Conservation (phyloP, 495 filamentous ascomycete species). For the Hyaloscypha bicolor region DNA sequence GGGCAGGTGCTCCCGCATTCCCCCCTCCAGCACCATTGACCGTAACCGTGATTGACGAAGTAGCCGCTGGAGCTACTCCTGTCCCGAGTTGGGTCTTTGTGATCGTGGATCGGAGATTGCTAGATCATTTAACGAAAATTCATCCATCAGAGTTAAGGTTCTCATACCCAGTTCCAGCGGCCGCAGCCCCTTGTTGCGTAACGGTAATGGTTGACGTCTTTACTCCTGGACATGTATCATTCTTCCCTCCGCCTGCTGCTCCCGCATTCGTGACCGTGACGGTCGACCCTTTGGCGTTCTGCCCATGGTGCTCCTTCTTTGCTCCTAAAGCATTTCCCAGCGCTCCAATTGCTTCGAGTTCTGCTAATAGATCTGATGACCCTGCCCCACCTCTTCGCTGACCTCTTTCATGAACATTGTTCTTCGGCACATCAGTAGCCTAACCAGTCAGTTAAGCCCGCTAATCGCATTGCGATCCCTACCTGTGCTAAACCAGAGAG, state of each 20-base stretch:
- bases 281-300: conserved; percentile 11
- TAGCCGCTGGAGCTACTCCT: conserved; percentile 41
- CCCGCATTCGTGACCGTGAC: conserved; percentile 22
- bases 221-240: conserved; percentile 15
- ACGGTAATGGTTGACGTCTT: conserved; percentile 18
- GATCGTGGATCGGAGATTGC: conserved; percentile 38
- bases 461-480: background rate
- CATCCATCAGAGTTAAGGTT: background rate
- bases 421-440: conserved; percentile 14
- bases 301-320: background rate
- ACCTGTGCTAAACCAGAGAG: conserved; percentile 24
- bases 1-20: conserved; percentile 18
- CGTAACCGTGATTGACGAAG: conserved; percentile 32
- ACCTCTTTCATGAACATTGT: conserved; percentile 6
- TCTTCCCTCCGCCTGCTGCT: conserved; percentile 14
- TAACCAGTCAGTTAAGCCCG: conserved; percentile 19
- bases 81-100: conserved; percentile 41
- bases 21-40: conserved; percentile 24
- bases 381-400: background rate
- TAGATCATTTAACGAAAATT: conserved; percentile 14
- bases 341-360: conserved; percentile 15
- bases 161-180: conserved; percentile 15
- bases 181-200: conserved; percentile 12
- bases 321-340: background rate
- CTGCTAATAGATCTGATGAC: conserved; percentile 25